A percentile compares a stretch with the other conserved stretches of the same genome.
Conservation (phyloP, 441 rosid species). For the Geranium incanum region DNA sequence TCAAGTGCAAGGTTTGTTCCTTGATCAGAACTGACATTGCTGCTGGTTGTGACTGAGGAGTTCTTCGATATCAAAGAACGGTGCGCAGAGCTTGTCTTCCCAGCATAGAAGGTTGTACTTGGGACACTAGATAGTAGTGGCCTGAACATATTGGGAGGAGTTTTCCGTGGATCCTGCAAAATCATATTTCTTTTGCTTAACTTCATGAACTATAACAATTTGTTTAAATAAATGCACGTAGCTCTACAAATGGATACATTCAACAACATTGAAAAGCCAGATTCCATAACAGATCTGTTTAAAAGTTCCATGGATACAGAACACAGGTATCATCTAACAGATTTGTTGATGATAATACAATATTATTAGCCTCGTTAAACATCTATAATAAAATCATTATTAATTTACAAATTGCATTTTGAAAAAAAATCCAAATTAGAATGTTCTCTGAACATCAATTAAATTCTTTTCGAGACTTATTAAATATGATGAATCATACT, state of each 20-base stretch:
- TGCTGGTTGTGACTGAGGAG: slow-evolving; percentile 64
- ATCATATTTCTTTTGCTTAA: slow-evolving; percentile 20
- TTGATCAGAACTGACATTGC: slow-evolving; percentile 60
- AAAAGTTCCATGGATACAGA: not conserved
- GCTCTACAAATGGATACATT: slow-evolving; percentile 10
- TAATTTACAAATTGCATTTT: not conserved
- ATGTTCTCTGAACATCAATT: not conserved
- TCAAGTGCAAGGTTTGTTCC: slow-evolving; percentile 43
- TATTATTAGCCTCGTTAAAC: slow-evolving; percentile 1
- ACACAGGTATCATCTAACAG: not conserved
- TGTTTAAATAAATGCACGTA: slow-evolving; percentile 16
- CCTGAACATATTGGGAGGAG: slow-evolving; percentile 95
- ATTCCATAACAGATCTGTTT: not conserved
- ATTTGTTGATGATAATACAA: not conserved
- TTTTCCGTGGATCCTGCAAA: slow-evolving; percentile 78
- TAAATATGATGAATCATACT: not conserved
- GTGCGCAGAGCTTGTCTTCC: slow-evolving; percentile 53
- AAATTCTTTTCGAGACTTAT: not conserved
- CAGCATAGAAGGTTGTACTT: slow-evolving; percentile 66
- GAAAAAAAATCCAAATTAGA: not conserved
- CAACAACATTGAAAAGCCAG: not conserved
- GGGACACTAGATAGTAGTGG: slow-evolving; percentile 97
- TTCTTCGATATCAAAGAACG: slow-evolving; percentile 54
- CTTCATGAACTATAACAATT: slow-evolving; percentile 10
- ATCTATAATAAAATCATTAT: not conserved